Conservation (phyloP, 2,329 filamentous ascomycete species). For the Colletotrichum costaricense region DNA sequence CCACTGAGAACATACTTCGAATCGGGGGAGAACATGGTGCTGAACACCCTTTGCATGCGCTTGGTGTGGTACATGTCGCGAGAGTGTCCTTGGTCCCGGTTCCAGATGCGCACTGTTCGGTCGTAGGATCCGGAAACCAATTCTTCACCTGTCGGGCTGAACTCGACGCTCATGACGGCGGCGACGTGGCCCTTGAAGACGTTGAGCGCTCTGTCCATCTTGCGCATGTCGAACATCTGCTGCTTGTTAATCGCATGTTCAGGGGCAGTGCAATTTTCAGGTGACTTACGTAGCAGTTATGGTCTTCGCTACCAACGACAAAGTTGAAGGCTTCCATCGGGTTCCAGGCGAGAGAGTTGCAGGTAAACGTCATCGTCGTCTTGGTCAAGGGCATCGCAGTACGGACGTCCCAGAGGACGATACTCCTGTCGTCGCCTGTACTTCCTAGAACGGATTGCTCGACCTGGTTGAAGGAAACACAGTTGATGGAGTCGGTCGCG, state of each 20-base stretch:
- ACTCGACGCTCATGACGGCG: conserved; percentile 97
- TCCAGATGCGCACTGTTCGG: conserved; percentile 89
- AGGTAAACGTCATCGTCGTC: conserved; percentile 83
- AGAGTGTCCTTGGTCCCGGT: conserved; percentile 82
- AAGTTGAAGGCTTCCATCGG: conserved; percentile 98
- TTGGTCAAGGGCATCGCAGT: conserved; percentile 87
- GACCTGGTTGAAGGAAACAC: conserved; percentile 90
- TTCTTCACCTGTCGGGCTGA: conserved; percentile 93
- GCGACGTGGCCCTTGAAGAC: conserved; percentile 89
- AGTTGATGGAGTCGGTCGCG: conserved; percentile 88
- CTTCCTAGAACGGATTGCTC: conserved; percentile 93
- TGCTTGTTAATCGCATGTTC: not conserved
- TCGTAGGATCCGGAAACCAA: conserved; percentile 89
- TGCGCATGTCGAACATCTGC: conserved; percentile 88
- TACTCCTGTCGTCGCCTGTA: conserved; percentile 83
- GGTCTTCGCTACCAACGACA: conserved; percentile 92
- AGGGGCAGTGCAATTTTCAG: not conserved
- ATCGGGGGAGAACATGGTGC: conserved; percentile 86
- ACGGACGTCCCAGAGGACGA: conserved; percentile 92
- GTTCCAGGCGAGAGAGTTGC: conserved; percentile 90
- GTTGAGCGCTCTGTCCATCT: conserved; percentile 87
- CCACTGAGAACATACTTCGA: conserved; percentile 90
- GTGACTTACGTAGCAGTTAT: conserved; percentile 72
- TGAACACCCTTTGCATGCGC: conserved; percentile 92
- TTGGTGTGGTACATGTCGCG: conserved; percentile 98